These are phyloP conservation scores for Psilocybe mexicana DNA, from an alignment of 1,284 basidiomycete species.

Conservation along the genomic window DNA sequence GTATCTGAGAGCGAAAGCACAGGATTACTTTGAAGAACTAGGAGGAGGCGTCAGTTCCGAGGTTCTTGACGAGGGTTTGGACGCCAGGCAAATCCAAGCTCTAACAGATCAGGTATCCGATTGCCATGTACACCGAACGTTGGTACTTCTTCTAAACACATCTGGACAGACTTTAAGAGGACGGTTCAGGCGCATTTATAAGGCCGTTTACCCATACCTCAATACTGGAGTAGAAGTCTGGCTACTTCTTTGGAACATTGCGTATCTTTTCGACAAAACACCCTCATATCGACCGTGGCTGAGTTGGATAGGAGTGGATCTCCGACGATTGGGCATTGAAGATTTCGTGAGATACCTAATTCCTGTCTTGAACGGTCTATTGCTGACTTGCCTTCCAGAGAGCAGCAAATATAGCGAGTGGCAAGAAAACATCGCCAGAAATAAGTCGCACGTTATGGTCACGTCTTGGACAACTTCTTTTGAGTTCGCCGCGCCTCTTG, in stretches of 20 bases:
- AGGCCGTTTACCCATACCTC: conserved; percentile 77
- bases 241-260: conserved; percentile 83
- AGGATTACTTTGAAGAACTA: conserved; percentile 88
- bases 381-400: conserved; percentile 34
- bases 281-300: conserved; percentile 93
- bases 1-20: conserved; percentile 85
- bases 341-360: conserved; percentile 59
- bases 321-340: conserved; percentile 75
- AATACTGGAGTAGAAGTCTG: conserved; percentile 80
- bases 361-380: conserved; percentile 2
- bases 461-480: conserved; percentile 45
- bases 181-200: conserved; percentile 61
- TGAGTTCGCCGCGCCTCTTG: conserved; percentile 58
- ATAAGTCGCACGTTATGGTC: conserved; percentile 39
- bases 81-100: conserved; percentile 42
- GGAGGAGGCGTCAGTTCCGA: conserved; percentile 79
- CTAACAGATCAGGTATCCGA: conserved; percentile 51
- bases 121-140: background rate
- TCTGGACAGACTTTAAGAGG: conserved; percentile 41
- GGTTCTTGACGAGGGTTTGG: conserved; percentile 58
- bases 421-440: conserved; percentile 33
- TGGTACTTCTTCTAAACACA: conserved; percentile 6
- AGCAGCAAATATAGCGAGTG: conserved; percentile 38
- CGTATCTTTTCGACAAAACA: conserved; percentile 89
- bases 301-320: conserved; percentile 78